A percentile compares a stretch with the other conserved stretches of the same genome.
These are phyloP conservation scores for Termitomyces sp. DNA, from an alignment of 768 basidiomycete species.

Conservation along the genomic window DNA sequence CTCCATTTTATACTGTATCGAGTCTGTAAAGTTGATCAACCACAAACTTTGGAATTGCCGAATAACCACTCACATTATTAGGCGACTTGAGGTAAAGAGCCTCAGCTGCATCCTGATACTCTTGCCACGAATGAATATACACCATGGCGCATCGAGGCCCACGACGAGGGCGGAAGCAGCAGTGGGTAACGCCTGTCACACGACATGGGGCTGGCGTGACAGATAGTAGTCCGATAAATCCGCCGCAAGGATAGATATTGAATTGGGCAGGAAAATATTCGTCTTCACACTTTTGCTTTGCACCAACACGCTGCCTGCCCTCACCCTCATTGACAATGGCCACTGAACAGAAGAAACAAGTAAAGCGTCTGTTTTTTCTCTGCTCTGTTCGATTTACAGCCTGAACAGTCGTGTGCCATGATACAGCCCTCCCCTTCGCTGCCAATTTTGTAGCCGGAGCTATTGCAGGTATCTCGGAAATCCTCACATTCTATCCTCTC, in stretches of 20 bases:
- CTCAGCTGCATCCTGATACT: constrained; percentile 87
- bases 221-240: constrained; percentile 16
- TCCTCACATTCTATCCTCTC: constrained; percentile 83
- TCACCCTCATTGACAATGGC: constrained; percentile 13
- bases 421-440: constrained; percentile 73
- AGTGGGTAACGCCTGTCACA: constrained; percentile 17
- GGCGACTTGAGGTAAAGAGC: constrained; percentile 78
- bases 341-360: constrained; percentile 25
- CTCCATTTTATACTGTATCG: constrained; percentile 93
- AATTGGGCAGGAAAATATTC: constrained; percentile 4
- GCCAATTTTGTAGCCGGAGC: constrained; percentile 95
- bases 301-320: neutral
- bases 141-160: constrained; percentile 61
- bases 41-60: neutral
- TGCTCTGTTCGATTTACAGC: neutral
- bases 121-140: constrained; percentile 87
- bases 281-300: constrained; percentile 1
- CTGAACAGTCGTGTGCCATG: constrained; percentile 6
- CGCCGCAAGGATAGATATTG: constrained; percentile 4
- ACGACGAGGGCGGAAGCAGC: constrained; percentile 14
- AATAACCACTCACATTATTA: constrained; percentile 46
- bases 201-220: constrained; percentile 4
- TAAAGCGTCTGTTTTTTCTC: constrained; percentile 12
- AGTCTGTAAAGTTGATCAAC: constrained; percentile 40
- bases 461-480: constrained; percentile 87